Conservation (phyloP, 169 alveolate species). For the Cryptosporidium baileyi region DNA sequence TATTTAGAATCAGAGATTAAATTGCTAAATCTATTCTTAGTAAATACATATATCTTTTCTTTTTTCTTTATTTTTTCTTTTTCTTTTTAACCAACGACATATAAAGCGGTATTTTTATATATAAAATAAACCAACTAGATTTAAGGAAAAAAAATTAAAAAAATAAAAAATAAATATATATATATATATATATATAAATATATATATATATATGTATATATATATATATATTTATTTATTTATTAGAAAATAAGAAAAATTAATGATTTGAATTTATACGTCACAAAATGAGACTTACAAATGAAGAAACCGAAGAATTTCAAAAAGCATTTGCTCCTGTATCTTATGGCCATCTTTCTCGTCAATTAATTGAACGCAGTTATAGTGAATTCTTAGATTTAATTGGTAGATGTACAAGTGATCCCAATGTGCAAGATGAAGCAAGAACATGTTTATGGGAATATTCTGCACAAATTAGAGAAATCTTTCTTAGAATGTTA, state of each 20-base stretch:
- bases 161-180: neutral
- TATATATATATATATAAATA: too few relatives aligned
- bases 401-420: slow-evolving; percentile 47
- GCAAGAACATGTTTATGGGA: slow-evolving; percentile 69
- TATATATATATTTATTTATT: neutral
- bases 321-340: slow-evolving; percentile 53
- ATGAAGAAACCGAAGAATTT: slow-evolving; percentile 64
- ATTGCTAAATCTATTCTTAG: neutral
- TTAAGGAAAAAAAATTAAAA: neutral
- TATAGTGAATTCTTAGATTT: slow-evolving; percentile 59
- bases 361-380: slow-evolving; percentile 47
- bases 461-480: slow-evolving; percentile 45
- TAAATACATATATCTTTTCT: too few relatives aligned
- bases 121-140: neutral
- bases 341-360: slow-evolving; percentile 51
- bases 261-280: too few relatives aligned
- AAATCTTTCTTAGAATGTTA: slow-evolving; percentile 27
- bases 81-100: neutral
- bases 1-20: neutral
- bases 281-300: slow-evolving; percentile 54
- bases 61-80: too few relatives aligned
- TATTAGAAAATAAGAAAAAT: neutral
- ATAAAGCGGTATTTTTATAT: neutral
- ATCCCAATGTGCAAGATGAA: slow-evolving; percentile 67
- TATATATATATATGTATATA: neutral